Evolutionary conservation across 257 asterid genomes (phyloP), one percentile per base, ranked within the genome.

Genomic region (Mentha longifolia): DNA sequence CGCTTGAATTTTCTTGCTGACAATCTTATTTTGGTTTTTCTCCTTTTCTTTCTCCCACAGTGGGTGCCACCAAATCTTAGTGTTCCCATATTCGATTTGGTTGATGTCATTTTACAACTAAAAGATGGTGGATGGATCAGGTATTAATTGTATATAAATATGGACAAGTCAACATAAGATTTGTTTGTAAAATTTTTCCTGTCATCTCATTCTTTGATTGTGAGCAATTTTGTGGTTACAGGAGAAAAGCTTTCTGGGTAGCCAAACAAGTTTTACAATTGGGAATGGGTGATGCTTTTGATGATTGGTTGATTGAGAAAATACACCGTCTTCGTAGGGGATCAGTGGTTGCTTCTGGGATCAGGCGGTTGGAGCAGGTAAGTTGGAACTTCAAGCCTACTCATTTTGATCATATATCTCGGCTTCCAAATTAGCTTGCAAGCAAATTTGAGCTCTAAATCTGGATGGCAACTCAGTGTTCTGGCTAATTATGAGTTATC

Each of bases 121-220:
- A 93, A 89, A 76, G 99, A 95, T 82, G 98, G 99, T 79, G 99
- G 99, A 63, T 95, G 99, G 99, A 89, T 92, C 88, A 92, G 99
- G 99, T 95, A 83, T 35, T 42, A 58, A 65, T 22, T 66, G 42
- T 19, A 50, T 63, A 66, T 65, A 41, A 63, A 73, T 52, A 70
- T 41, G 50, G 72, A 30, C 62, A 69, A 52, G 63, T 70, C 25
- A 22, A 55, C 67, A n/a, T 54, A 60, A 70, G 67, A 52, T 74
- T 69, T 52, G 65, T 30, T 70, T 67, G 58, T 25, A 46, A 41
- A 67, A 28, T 10, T 65, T 63, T 51, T 75, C 54, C 3, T 59
- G 50, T 47, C 61, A 75, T 63, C 46, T 68, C 63, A 63, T 22
- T 78, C 45, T 50, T 67, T 56, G 13, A 52, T 42, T 66, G 59